Evolutionary conservation across 129 eudicot species (phyloP).

Genomic region (Lactuca sativa): DNA sequence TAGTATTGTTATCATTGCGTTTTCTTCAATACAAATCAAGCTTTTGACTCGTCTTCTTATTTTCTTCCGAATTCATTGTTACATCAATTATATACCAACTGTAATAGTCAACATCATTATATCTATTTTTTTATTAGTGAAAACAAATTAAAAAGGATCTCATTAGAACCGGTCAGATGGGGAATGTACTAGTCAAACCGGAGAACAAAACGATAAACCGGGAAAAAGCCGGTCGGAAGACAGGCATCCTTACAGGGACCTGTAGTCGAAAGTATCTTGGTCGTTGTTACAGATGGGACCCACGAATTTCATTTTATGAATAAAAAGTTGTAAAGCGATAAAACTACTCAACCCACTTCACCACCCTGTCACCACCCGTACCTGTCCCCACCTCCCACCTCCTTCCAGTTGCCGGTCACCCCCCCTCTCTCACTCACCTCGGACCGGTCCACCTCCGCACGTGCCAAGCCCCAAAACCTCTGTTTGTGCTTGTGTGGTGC

Average conservation of each 20-base stretch:
- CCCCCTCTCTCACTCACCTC: neutral
- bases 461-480: conserved; percentile 36
- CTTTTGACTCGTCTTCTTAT: too few species aligned
- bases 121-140: neutral
- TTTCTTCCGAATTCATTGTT: too few species aligned
- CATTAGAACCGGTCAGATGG: neutral
- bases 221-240: conserved; percentile 18
- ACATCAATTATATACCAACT: too few species aligned
- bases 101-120: too few species aligned
- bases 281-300: conserved; percentile 42
- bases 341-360: conserved; percentile 32
- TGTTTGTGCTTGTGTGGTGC: conserved; percentile 62
- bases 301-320: conserved; percentile 25
- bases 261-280: conserved; percentile 38
- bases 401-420: conserved; percentile 35
- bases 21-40: too few species aligned
- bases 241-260: conserved; percentile 28
- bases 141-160: neutral
- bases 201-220: conserved; percentile 1
- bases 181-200: neutral
- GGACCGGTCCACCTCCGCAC: conserved; percentile 40
- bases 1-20: too few species aligned
- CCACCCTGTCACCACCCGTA: conserved; percentile 49
- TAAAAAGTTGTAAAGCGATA: conserved; percentile 34
- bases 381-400: conserved; percentile 37